Conservation (phyloP, 2,329 filamentous ascomycete species). For the Xylaria digitata region DNA sequence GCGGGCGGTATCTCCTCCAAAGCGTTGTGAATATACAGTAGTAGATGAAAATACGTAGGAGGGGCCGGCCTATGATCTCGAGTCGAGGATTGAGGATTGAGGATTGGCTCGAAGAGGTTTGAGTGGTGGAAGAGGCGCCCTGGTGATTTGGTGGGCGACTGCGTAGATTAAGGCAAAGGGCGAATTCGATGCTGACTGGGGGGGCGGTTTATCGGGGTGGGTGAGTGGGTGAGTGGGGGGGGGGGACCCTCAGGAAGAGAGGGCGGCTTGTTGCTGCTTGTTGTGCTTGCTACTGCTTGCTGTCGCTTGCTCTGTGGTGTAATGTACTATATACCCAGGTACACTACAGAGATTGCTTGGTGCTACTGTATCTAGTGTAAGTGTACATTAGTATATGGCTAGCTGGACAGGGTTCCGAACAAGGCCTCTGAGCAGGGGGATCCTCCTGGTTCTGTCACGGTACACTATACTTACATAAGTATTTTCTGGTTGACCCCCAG, state of each 20-base stretch:
- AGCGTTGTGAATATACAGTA: slow-evolving; percentile 1
- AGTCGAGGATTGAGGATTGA: slow-evolving; percentile 29
- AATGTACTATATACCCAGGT: too few relatives aligned
- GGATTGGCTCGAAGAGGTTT: slow-evolving; percentile 44
- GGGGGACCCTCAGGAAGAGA: slow-evolving; percentile 4
- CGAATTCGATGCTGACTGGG: slow-evolving; percentile 51
- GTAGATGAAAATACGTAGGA: slow-evolving; percentile 8
- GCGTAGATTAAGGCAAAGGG: slow-evolving; percentile 40
- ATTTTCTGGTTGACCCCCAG: slow-evolving; percentile 16
- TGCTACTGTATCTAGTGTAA: not conserved
- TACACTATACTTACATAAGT: not conserved
- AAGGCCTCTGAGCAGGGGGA: slow-evolving; percentile 4
- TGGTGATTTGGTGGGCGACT: slow-evolving; percentile 49
- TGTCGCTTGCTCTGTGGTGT: not conserved
- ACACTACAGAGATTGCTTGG: slow-evolving; percentile 1
- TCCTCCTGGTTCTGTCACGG: slow-evolving; percentile 1
- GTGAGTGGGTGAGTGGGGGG: slow-evolving; percentile 2
- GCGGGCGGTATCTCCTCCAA: not conserved
- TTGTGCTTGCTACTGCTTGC: too few relatives aligned
- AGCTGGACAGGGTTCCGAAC: slow-evolving; percentile 22
- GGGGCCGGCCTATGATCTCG: slow-evolving; percentile 13
- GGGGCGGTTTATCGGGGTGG: slow-evolving; percentile 23
- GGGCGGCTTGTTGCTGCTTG: slow-evolving; percentile 10
- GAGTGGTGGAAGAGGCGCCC: slow-evolving; percentile 52
- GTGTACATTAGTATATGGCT: slow-evolving; percentile 1